Conservation (phyloP, 108 stramenopile genomes). For the Nannochloropsis salina region DNA sequence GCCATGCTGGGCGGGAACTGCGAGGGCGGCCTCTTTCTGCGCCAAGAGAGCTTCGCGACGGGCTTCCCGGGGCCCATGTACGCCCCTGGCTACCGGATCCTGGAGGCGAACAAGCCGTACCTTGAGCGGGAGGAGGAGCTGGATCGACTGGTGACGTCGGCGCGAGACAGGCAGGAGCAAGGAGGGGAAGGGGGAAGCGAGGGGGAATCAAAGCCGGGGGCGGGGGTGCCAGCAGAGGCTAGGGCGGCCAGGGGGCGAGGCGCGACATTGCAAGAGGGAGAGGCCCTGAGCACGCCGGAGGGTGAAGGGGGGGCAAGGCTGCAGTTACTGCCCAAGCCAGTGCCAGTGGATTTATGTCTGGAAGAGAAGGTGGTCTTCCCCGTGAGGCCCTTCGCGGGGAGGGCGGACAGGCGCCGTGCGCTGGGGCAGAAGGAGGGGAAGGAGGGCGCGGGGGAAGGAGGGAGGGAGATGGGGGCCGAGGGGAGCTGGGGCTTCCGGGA, state of each 20-base stretch:
- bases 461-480: background rate
- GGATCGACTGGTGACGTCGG: background rate
- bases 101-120: background rate
- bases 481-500: background rate
- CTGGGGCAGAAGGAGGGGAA: background rate
- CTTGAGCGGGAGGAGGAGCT: background rate
- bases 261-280: background rate
- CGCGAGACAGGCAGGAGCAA: too few relatives aligned
- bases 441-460: background rate
- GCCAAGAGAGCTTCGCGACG: background rate
- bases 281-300: background rate
- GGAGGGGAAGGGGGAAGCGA: background rate
- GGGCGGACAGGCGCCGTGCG: background rate
- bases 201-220: background rate
- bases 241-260: background rate
- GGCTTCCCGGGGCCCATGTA: constrained; percentile 3
- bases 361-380: background rate
- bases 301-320: background rate
- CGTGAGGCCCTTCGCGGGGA: background rate
- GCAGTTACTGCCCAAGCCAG: background rate
- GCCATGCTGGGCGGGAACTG: background rate
- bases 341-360: background rate
- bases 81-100: background rate
- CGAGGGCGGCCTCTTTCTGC: background rate
- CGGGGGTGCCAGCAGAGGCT: background rate